Conservation (phyloP, 2,329 filamentous ascomycete species). For the Diplocarpon rosae region DNA sequence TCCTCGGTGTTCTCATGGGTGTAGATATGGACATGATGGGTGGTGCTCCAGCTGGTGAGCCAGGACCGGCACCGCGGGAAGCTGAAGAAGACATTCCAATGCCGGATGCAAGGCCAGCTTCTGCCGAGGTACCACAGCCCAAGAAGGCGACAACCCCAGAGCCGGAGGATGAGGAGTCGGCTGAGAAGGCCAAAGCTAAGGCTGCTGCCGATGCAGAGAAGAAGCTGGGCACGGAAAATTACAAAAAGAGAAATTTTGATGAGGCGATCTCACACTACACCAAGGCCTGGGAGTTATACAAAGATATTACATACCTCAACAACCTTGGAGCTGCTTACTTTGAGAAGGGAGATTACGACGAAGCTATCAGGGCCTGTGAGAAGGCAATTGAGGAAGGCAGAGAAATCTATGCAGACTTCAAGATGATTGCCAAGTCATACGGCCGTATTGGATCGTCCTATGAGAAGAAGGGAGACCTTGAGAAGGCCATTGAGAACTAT, state of each 20-base stretch:
- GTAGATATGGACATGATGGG: slow-evolving; percentile 70
- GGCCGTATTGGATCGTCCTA: slow-evolving; percentile 89
- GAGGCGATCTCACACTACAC: slow-evolving; percentile 87
- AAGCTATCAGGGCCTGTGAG: slow-evolving; percentile 75
- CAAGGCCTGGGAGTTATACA: slow-evolving; percentile 88
- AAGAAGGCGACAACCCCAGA: slow-evolving; percentile 49
- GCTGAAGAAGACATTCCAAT: slow-evolving; percentile 66
- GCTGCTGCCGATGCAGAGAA: slow-evolving; percentile 91
- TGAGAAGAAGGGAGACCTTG: slow-evolving; percentile 76
- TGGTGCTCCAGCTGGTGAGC: slow-evolving; percentile 31
- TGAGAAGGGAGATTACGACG: slow-evolving; percentile 90
- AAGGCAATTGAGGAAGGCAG: slow-evolving; percentile 86
- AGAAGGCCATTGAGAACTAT: slow-evolving; percentile 77
- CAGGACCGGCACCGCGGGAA: slow-evolving; percentile 31
- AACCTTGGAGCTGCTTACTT: slow-evolving; percentile 91
- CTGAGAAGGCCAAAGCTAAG: slow-evolving; percentile 82
- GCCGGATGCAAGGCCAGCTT: slow-evolving; percentile 51
- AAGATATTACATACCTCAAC: slow-evolving; percentile 97
- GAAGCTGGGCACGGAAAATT: slow-evolving; percentile 82
- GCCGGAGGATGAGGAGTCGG: slow-evolving; percentile 68
- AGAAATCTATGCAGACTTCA: slow-evolving; percentile 87
- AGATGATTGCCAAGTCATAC: slow-evolving; percentile 96
- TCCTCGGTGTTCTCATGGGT: slow-evolving; percentile 86
- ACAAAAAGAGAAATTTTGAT: slow-evolving; percentile 98
- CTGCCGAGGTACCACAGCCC: slow-evolving; percentile 29